These are phyloP conservation scores for Nicotiana undulata DNA, from an alignment of 257 asterid genomes.

Conservation along the genomic window DNA sequence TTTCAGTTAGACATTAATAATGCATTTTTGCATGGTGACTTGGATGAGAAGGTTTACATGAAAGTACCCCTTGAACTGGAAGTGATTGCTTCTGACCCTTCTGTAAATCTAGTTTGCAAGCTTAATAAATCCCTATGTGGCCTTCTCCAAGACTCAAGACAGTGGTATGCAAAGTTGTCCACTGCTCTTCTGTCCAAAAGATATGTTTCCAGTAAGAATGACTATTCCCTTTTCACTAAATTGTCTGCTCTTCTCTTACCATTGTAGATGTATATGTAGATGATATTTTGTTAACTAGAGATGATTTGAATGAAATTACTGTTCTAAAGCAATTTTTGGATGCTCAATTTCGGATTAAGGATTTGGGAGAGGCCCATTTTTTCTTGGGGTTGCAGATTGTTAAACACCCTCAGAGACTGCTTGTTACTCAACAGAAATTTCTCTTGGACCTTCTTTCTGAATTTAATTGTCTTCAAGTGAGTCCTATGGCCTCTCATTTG, in stretches of 20 bases:
- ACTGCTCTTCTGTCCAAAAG: not conserved
- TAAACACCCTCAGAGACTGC: not conserved
- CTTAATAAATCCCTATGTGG: not conserved
- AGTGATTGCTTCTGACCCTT: not conserved
- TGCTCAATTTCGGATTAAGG: not conserved
- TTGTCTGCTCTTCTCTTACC: not conserved
- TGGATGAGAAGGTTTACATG: not conserved
- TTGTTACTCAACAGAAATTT: not conserved
- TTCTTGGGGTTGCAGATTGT: not conserved
- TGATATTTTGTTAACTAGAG: not conserved
- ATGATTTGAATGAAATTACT: not conserved
- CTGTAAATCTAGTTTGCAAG: not conserved
- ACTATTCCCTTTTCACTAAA: no score
- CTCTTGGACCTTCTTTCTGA: not conserved
- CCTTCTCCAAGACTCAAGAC: not conserved
- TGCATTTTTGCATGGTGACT: not conserved
- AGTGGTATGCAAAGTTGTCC: not conserved
- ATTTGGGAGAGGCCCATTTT: not conserved
- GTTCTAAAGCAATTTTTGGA: not conserved
- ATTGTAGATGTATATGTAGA: not conserved
- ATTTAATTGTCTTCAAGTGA: not conserved
- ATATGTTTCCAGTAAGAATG: not conserved
- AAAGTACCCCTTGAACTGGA: not conserved
- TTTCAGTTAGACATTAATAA: not conserved
- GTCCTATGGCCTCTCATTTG: not conserved